Base-by-base conservation (phyloP, 768 basidiomycete species). In the Tubosaeta sp. region DNA sequence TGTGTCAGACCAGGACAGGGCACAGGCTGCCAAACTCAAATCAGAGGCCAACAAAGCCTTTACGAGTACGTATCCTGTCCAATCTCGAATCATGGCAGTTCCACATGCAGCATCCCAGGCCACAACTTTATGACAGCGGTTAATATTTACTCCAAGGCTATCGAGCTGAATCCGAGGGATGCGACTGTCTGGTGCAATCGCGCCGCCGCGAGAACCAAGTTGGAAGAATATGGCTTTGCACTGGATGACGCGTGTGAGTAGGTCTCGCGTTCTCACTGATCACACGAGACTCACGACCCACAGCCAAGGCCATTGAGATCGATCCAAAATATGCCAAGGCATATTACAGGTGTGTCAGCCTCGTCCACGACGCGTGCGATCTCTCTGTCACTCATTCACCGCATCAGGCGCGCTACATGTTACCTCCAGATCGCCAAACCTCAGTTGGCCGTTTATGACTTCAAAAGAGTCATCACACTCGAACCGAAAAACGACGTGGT, bases 191-290 rank as follows among this genome's bases (percentile, higher is more conserved):
- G 90, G 88, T 94, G 88, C 65, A 98, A 98, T 70, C 81, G 95
- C 32, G 93, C 96, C 2, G 90, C 92, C 69, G 80, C 90, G 13
- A 81, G 95, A 45, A 91, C 94, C 70, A 96, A 90, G 72, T 70
- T 98, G 49, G 89, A 99, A 68, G 86, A 99, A 71, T 87, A 88
- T 61, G 96, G 96, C 3, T 93, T 94, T 63, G 96, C 94, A 14
- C 79, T 95, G 24, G 73, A 75, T 25, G 95, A 97, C 73, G 83
- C 92, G 36, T 82, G 93, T 94, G 62, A 66, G 87, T 79, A 34
- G 35, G 47, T 43, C 6, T 36, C 38, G 43, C 47, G 32, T 40
- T 51, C 35, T 18, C 16, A 24, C 49, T 24, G 31, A 51, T 56
- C 47, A 52, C 49, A 35, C 57, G 55, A 63, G 43, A 49, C 35